Evolutionary conservation across 106 monocot species (phyloP).

Genomic region (Phalaenopsis equestris): DNA sequence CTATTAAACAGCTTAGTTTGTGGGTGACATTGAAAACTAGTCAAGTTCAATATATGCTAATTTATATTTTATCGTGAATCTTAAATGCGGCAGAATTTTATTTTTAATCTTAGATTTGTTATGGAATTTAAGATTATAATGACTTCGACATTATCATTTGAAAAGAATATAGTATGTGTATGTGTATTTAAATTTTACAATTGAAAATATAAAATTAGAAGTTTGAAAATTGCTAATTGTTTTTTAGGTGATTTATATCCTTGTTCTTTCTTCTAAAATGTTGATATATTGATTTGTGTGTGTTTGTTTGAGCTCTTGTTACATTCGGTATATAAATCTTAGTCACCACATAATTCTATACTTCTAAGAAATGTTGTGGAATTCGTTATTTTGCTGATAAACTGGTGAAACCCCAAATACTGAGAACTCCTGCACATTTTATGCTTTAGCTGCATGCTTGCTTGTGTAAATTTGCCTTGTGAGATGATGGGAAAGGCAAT

Average conservation of each 20-base stretch:
- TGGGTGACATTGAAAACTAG: not conserved
- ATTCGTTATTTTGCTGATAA: too few relatives aligned
- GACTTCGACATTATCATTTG: not conserved
- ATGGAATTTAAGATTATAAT: not conserved
- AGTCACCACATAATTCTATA: too few relatives aligned
- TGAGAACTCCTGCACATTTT: not conserved
- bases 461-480: not conserved
- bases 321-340: too few relatives aligned
- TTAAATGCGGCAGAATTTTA: not conserved
- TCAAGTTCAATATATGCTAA: not conserved
- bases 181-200: too few relatives aligned
- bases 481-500: not conserved
- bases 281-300: too few relatives aligned
- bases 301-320: too few relatives aligned
- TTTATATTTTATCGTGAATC: not conserved
- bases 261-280: too few relatives aligned
- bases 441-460: not conserved
- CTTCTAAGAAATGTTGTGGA: too few relatives aligned
- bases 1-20: not conserved
- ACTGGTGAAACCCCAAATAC: too few relatives aligned
- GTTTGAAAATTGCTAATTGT: not conserved
- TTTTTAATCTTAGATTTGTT: not conserved
- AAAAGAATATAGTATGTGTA: not conserved
- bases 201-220: too few relatives aligned
- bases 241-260: not conserved